These are phyloP conservation scores for Knufia fluminis DNA, from an alignment of 2,329 filamentous ascomycete species.

Conservation along the genomic window DNA sequence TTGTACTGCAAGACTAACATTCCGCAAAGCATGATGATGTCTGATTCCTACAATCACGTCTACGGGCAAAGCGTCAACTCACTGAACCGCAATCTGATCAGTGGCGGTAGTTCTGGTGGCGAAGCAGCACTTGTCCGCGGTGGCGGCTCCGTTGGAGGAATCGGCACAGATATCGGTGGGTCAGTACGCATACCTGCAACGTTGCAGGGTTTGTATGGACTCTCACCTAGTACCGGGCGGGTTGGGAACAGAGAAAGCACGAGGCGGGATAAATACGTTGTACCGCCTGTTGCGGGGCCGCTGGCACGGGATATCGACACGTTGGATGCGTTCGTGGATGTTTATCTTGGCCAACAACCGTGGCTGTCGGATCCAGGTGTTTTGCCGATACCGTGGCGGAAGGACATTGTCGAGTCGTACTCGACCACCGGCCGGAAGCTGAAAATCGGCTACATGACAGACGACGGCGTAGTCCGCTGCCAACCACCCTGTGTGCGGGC, in stretches of 20 bases:
- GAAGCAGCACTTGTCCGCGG: slow-evolving; percentile 44
- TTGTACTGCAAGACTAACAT: slow-evolving; percentile 46
- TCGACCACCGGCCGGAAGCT: slow-evolving; percentile 33
- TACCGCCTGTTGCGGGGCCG: slow-evolving; percentile 45
- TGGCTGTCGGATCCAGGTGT: slow-evolving; percentile 48
- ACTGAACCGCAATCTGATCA: slow-evolving; percentile 38
- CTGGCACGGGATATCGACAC: slow-evolving; percentile 45
- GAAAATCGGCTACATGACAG: slow-evolving; percentile 41
- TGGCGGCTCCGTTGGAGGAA: slow-evolving; percentile 40
- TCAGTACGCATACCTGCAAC: slow-evolving; percentile 44
- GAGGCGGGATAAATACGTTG: slow-evolving; percentile 23
- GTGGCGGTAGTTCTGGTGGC: slow-evolving; percentile 45
- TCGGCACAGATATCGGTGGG: slow-evolving; percentile 49
- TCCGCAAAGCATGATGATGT: slow-evolving; percentile 40
- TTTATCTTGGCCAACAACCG: slow-evolving; percentile 34
- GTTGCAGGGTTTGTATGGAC: slow-evolving; percentile 42
- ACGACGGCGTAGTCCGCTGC: slow-evolving; percentile 47
- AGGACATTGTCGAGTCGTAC: slow-evolving; percentile 33
- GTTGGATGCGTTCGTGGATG: slow-evolving; percentile 34
- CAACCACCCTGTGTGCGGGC: slow-evolving; percentile 48
- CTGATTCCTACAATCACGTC: slow-evolving; percentile 45
- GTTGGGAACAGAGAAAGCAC: slow-evolving; percentile 19
- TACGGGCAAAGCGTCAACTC: slow-evolving; percentile 43
- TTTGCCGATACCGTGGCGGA: slow-evolving; percentile 47
- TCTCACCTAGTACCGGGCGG: slow-evolving; percentile 26